Percentiles rank a stretch among this genome's conserved stretches.
phyloP scores from a whole-genome alignment of 23 red algal genomes.

The Gracilaria domingensis region DNA sequence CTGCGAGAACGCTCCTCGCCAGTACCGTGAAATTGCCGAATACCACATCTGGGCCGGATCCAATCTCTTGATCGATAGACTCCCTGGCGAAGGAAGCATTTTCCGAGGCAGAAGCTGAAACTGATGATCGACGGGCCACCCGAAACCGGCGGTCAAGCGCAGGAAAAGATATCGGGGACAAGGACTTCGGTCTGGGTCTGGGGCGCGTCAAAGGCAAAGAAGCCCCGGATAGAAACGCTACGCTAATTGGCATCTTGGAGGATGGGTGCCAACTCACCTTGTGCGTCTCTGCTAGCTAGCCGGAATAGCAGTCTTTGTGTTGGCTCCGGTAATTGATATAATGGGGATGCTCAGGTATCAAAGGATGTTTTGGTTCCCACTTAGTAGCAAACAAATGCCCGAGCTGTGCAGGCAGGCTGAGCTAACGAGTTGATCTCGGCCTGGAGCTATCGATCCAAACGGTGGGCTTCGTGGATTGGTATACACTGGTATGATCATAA shows the following conservation, averaged over 20 bases:
- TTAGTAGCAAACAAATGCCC: too few species aligned
- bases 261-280: not conserved
- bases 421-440: too few species aligned
- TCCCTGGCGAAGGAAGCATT: conserved; percentile 29
- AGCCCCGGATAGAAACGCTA: conserved; percentile 31
- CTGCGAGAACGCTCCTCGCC: conserved; percentile 25
- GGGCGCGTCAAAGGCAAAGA: conserved; percentile 17
- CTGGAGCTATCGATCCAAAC: too few species aligned
- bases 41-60: conserved; percentile 39
- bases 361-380: not conserved
- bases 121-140: not conserved
- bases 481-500: too few species aligned
- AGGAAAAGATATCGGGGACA: not conserved
- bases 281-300: not conserved
- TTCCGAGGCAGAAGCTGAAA: conserved; percentile 43
- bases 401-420: too few species aligned
- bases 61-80: conserved; percentile 15
- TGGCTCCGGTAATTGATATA: not conserved
- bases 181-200: not conserved
- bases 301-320: not conserved
- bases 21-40: conserved; percentile 48
- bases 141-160: not conserved
- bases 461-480: too few species aligned
- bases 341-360: not conserved
- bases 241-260: conserved; percentile 13